phyloP scores from a whole-genome alignment of 2,329 filamentous ascomycete species.

The Colletotrichum orbiculare region DNA sequence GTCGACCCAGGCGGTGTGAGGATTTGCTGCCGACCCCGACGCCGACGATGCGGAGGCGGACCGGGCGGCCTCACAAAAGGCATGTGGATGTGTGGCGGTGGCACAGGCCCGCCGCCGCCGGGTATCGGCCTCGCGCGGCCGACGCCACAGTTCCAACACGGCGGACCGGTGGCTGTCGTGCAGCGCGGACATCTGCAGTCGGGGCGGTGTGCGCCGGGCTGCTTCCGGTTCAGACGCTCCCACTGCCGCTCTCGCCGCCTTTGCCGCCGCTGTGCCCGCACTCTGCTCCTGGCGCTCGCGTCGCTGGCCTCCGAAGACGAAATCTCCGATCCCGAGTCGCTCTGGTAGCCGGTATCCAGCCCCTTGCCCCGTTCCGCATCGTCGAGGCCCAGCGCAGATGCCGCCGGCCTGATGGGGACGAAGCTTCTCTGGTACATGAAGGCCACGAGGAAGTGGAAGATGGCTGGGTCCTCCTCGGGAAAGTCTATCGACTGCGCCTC shows the following conservation, averaged over 20 bases:
- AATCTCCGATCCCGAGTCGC: slow-evolving; percentile 48
- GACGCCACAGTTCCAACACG: slow-evolving; percentile 56
- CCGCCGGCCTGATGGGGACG: slow-evolving; percentile 56
- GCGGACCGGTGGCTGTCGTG: slow-evolving; percentile 45
- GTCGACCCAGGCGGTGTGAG: slow-evolving; percentile 34
- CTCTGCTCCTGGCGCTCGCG: slow-evolving; percentile 47
- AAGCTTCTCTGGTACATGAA: slow-evolving; percentile 61
- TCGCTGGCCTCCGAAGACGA: slow-evolving; percentile 49
- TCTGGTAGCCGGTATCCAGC: slow-evolving; percentile 43
- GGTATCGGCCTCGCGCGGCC: slow-evolving; percentile 44
- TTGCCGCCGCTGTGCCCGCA: slow-evolving; percentile 46
- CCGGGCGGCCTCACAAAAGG: slow-evolving; percentile 28
- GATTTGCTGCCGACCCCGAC: slow-evolving; percentile 29
- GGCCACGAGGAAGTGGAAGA: slow-evolving; percentile 64
- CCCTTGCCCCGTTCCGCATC: slow-evolving; percentile 58
- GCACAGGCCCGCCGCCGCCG: slow-evolving; percentile 26
- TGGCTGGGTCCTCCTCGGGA: slow-evolving; percentile 61
- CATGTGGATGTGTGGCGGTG: slow-evolving; percentile 9
- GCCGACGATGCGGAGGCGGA: slow-evolving; percentile 32
- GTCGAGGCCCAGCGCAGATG: slow-evolving; percentile 51
- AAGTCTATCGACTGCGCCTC: slow-evolving; percentile 58
- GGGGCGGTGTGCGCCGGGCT: slow-evolving; percentile 56
- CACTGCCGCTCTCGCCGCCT: slow-evolving; percentile 49
- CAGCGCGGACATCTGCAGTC: slow-evolving; percentile 58
- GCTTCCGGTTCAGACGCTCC: slow-evolving; percentile 54